A percentile compares a stretch with the other conserved stretches of the same genome.
Evolutionary conservation across 140 eudicot genomes (phyloP).

Genomic region (Stevia rebaudiana): DNA sequence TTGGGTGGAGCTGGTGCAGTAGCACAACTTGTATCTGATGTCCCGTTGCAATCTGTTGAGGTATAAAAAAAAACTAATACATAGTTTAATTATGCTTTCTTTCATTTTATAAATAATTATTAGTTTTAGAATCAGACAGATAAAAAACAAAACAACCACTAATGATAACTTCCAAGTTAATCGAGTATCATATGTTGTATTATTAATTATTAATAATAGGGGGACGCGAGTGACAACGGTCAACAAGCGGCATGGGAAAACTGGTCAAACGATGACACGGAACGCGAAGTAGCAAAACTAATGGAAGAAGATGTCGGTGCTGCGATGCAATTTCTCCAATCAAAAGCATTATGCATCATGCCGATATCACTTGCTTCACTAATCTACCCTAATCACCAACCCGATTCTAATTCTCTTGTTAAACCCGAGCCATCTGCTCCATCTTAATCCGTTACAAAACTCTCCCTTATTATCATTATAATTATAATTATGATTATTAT

Average conservation of each 20-base stretch:
- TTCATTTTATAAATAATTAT: too few relatives aligned
- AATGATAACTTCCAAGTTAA: too few relatives aligned
- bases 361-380: constrained; percentile 77
- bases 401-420: constrained; percentile 40
- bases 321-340: constrained; percentile 82
- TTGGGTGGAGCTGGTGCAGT: constrained; percentile 97
- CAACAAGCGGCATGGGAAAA: constrained; percentile 59
- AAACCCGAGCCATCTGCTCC: constrained; percentile 69
- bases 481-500: not conserved
- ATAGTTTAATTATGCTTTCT: not conserved
- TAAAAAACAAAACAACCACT: too few relatives aligned
- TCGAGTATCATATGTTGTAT: too few relatives aligned
- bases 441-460: constrained; percentile 38
- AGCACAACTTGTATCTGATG: constrained; percentile 91
- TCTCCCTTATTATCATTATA: constrained; percentile 4
- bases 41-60: constrained; percentile 72
- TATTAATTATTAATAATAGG: too few relatives aligned
- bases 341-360: constrained; percentile 85
- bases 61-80: constrained; percentile 32
- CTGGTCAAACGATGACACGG: constrained; percentile 77
- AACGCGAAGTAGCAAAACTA: constrained; percentile 66
- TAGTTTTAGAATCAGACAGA: too few relatives aligned
- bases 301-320: constrained; percentile 90
- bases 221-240: constrained; percentile 38
- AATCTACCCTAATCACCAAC: constrained; percentile 55